These are phyloP conservation scores for Eucalyptus regnans DNA, from an alignment of 345 rosid species.

Conservation along the genomic window DNA sequence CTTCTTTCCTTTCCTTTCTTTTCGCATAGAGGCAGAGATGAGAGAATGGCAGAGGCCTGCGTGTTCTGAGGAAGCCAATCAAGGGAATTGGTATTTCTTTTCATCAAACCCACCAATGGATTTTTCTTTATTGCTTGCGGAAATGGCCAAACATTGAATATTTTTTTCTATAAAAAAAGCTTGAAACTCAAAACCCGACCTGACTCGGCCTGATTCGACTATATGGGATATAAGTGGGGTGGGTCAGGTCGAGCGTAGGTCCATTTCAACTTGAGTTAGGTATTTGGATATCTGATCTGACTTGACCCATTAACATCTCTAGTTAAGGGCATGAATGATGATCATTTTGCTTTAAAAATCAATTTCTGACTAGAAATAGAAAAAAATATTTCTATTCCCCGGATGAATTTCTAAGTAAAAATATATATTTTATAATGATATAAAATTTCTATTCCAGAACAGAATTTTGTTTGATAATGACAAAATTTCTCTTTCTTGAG, in stretches of 20 bases:
- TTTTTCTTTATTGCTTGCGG: no score
- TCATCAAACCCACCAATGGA: neutral
- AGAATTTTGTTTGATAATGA: no score
- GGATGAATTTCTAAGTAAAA: no score
- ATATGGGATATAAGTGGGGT: neutral
- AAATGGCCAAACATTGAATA: no score
- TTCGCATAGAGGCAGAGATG: neutral
- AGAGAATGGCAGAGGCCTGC: slow-evolving; percentile 47
- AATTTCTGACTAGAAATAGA: no score
- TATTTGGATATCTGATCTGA: fast-evolving
- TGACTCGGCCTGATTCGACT: fast-evolving
- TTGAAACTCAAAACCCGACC: neutral
- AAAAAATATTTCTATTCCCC: no score
- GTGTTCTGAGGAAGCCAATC: slow-evolving; percentile 83
- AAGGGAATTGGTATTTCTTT: slow-evolving; percentile 3
- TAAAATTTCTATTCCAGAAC: fast-evolving
- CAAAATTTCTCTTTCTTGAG: no score
- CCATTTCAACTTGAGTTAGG: neutral
- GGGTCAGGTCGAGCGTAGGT: fast-evolving
- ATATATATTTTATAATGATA: no score
- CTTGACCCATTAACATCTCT: neutral
- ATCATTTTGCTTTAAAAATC: no score
- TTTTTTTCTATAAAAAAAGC: no score
- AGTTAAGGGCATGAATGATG: no score
- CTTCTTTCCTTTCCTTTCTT: neutral